Evolutionary conservation across 805 yeast genomes (phyloP).

Genomic region (Pichia californica): DNA sequence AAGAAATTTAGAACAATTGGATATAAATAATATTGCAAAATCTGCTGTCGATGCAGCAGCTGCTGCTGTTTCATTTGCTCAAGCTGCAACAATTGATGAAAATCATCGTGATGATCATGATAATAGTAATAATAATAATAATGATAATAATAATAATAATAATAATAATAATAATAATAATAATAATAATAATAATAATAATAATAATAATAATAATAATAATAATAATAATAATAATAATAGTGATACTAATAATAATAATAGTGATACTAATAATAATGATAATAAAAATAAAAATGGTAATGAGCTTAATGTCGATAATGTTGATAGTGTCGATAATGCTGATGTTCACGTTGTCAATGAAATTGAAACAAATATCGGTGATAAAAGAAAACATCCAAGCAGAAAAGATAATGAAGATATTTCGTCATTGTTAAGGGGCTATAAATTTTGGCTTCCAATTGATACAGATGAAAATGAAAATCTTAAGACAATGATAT

Average conservation of each 20-base stretch:
- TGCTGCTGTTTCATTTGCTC: constrained; percentile 3
- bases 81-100: constrained; percentile 7
- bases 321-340: not conserved
- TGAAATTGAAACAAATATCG: not conserved
- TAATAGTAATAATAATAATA: not conserved
- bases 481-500: constrained; percentile 16
- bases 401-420: not conserved
- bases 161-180: not conserved
- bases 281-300: too few species aligned
- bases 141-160: not conserved
- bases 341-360: not conserved
- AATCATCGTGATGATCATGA: not conserved
- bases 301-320: not conserved
- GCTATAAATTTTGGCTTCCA: constrained; percentile 17
- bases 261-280: too few species aligned
- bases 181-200: not conserved
- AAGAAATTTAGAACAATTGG: constrained; percentile 9
- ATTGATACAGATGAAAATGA: constrained; percentile 12
- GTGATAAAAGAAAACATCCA: too few species aligned
- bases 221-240: not conserved
- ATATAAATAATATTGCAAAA: not conserved
- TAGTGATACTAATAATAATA: too few species aligned
- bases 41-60: constrained; percentile 6
- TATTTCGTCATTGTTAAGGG: constrained; percentile 4
- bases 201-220: not conserved